These are phyloP conservation scores for Mucor irregularis DNA, from an alignment of 371 early-diverging fungal species.

Conservation along the genomic window DNA sequence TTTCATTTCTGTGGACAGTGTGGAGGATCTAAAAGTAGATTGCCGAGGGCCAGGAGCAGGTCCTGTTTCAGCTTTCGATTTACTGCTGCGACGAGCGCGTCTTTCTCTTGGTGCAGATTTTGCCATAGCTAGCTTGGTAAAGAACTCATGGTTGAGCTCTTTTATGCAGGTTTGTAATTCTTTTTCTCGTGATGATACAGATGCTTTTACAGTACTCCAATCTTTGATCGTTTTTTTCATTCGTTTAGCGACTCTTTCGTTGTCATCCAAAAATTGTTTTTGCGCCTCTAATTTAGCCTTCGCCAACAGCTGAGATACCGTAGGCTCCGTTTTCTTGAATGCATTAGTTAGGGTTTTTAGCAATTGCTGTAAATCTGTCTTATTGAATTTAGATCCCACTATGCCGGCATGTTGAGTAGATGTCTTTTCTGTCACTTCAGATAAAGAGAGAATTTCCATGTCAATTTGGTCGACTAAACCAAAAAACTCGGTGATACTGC, in stretches of 20 bases:
- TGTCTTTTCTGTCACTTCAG: slow-evolving; percentile 32
- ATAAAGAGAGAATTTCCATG: slow-evolving; percentile 29
- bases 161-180: slow-evolving; percentile 44
- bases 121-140: slow-evolving; percentile 47
- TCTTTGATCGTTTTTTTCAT: slow-evolving; percentile 46
- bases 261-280: slow-evolving; percentile 45
- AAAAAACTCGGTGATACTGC: slow-evolving; percentile 45
- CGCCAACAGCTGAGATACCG: slow-evolving; percentile 20
- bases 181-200: slow-evolving; percentile 30
- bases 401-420: slow-evolving; percentile 39
- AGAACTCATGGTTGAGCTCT: slow-evolving; percentile 47
- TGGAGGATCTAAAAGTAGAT: slow-evolving; percentile 19
- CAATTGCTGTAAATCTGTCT: slow-evolving; percentile 49
- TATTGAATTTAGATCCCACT: slow-evolving; percentile 37
- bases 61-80: not conserved
- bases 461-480: slow-evolving; percentile 48
- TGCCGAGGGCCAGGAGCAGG: slow-evolving; percentile 6
- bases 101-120: slow-evolving; percentile 23
- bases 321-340: slow-evolving; percentile 34
- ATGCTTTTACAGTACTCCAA: slow-evolving; percentile 39
- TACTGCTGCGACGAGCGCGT: slow-evolving; percentile 4
- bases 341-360: slow-evolving; percentile 37
- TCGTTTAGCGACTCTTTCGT: slow-evolving; percentile 48
- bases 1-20: slow-evolving; percentile 29
- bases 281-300: slow-evolving; percentile 40